Base-by-base conservation (phyloP, 2,329 filamentous ascomycete species). In the Gnomoniopsis sp. region DNA sequence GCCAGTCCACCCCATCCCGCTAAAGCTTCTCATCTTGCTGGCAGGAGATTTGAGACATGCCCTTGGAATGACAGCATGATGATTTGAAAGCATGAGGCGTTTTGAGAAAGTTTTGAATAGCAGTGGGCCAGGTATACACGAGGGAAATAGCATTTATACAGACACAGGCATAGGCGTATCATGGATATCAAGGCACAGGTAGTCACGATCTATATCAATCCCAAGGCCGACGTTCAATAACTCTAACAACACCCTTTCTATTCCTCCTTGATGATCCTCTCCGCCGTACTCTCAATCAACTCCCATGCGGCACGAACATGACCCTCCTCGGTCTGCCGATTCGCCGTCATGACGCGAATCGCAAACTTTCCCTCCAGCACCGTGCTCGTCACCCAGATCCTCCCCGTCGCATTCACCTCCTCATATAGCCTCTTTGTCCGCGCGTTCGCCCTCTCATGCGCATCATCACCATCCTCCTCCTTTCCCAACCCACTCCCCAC, bases 301-400 rank as follows among this genome's bases (percentile, higher is more conserved):
- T 89, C 84, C 77, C 96, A 96, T 1, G 92, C 86, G 62, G 79
- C 80, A 61, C 85, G 78, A 3, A 97, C 74, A 71, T 91, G 88
- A 68, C 84, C 83, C 73, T 90, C 87, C 70, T 93, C 87, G 0
- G 88, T 85, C 44, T 84, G 77, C 23, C 83, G 77, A 65, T 89
- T 90, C 0, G 84, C 88, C 58, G 90, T 91, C 22, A 93, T 88
- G 41, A 97, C 85, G 0, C 93, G 81, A 61, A 98, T 96, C 1
- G 89, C 88, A 71, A 91, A 91, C 21, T 86, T 79, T 1, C 86
- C 89, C 10, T 84, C 85, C 14, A 96, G 80, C 4, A 91, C 83
- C 1, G 88, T 89, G 11, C 60, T 88, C 0, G 92, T 97, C 23
- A 97, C 76, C 73, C 91, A 97, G 57, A 96, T 89, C 71, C 91